phyloP scores from a whole-genome alignment of 805 yeast species.

The Ogataea trehalophila region DNA sequence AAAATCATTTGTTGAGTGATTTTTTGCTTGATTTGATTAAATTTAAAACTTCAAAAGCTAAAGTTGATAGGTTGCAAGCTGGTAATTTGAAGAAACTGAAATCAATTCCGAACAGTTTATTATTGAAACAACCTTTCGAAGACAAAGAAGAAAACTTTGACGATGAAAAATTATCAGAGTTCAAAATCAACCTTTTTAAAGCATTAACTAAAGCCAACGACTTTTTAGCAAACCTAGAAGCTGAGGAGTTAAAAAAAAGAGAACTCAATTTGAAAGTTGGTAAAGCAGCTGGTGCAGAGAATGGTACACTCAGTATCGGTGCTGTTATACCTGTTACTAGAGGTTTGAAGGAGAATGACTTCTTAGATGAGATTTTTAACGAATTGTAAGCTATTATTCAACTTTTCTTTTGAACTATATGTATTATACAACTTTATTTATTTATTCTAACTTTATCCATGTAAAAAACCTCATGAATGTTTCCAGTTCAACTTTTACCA shows the following conservation, averaged over 20 bases:
- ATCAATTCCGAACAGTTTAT: slow-evolving; percentile 1
- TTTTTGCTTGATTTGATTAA: slow-evolving; percentile 24
- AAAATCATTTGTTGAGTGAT: slow-evolving; percentile 22
- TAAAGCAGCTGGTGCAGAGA: too few species aligned
- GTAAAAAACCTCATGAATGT: too few species aligned
- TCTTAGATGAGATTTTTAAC: slow-evolving; percentile 6
- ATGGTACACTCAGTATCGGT: too few species aligned
- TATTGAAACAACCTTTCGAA: slow-evolving; percentile 10
- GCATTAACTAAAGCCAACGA: slow-evolving; percentile 11
- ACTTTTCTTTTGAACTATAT: neutral
- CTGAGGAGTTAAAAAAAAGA: neutral
- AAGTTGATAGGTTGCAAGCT: slow-evolving; percentile 12
- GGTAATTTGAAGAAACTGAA: slow-evolving; percentile 21
- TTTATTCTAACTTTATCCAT: too few species aligned
- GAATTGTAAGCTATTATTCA: neutral
- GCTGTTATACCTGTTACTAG: too few species aligned
- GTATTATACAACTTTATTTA: neutral
- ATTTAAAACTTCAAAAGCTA: slow-evolving; percentile 16
- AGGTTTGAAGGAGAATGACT: neutral
- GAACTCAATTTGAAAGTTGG: neutral
- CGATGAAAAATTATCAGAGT: slow-evolving; percentile 12
- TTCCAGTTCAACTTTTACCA: too few species aligned
- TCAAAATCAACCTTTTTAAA: slow-evolving; percentile 18
- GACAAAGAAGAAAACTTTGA: neutral
- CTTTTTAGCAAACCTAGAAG: slow-evolving; percentile 8